Conservation (phyloP, 768 basidiomycete genomes). For the Rhodotorula diobovata region DNA sequence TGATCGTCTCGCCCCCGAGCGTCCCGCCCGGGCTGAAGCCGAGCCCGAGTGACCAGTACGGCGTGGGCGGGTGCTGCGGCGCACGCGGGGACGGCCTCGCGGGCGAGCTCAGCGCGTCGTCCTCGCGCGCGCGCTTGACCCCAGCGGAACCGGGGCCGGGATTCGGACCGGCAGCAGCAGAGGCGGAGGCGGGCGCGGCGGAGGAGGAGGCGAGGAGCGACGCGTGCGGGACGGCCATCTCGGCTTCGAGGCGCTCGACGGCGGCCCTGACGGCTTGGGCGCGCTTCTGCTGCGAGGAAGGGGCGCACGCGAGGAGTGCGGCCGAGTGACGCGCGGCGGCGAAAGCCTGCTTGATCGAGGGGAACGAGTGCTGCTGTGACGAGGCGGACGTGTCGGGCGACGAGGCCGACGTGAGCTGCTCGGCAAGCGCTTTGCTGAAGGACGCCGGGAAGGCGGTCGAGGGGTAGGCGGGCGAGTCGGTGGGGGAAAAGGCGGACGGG, state of each 20-base stretch:
- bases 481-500: slow-evolving; percentile 24
- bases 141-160: background rate
- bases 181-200: no score
- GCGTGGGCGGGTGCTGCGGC: no score
- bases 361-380: background rate
- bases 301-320: slow-evolving; percentile 16
- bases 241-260: slow-evolving; percentile 15
- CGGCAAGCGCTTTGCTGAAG: background rate
- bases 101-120: background rate
- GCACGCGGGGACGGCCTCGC: no score
- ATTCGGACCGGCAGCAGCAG: background rate
- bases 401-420: slow-evolving; percentile 5
- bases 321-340: slow-evolving; percentile 22
- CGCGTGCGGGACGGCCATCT: background rate
- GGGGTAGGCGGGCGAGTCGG: slow-evolving; percentile 9
- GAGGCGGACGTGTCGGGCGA: slow-evolving; percentile 28
- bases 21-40: background rate
- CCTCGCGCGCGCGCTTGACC: background rate
- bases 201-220: background rate
- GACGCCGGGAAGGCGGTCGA: background rate
- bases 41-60: background rate
- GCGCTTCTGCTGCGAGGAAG: slow-evolving; percentile 10
- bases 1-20: background rate
- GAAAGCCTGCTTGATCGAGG: slow-evolving; percentile 21
- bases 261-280: slow-evolving; percentile 15